Base-by-base conservation (phyloP, 163 green algal species). In the Trebouxia gelatinosa region DNA sequence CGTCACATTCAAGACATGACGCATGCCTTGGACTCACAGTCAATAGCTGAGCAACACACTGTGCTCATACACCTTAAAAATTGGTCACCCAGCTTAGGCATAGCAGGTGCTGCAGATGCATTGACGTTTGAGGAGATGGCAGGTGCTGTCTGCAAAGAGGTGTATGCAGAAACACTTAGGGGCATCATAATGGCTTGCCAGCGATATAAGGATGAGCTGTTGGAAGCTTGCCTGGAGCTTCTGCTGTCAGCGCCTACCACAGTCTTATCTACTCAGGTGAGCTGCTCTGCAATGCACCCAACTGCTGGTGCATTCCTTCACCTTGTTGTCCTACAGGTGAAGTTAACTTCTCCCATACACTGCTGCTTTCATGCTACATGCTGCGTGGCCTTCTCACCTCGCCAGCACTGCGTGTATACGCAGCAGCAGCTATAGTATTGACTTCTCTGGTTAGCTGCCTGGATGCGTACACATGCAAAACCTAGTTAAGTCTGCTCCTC, bases 131-230 rank as follows among this genome's bases (percentile, higher is more conserved):
- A 76, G 40, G 7, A 62, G 28, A 17, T 34, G n/a, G 68, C 68
- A 61, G 40, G 28, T n/a, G n/a, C 5, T 16, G 40, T 62, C 26
- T 76, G 68, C 28, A 19, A 40, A 35, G 38, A 76, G 40, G 50
- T 66, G 70, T 61, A 66, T 28, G 16, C n/a, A 67, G 48, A 78
- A 37, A 82, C 50, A 16, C 43, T 80, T 28, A 51, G 31, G 21
- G 70, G 67, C 13, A 51, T 82, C 40, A 32, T 67, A 5, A 59
- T 75, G 23, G 75, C 75, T 23, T 66, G 34, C 40, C 70, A 58
- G 19, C 54, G 43, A 2, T 85, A 81, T 57, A 79, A 34, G 17
- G 80, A 85, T 32, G 80, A 85, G 48, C 75, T 85, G n/a, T 58
- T 85, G 75, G 70, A 50, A 7, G 75, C 80, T 3, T 75, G 46